Evolutionary conservation across 306 rosid genomes (phyloP), one percentile per base, ranked within the genome.

Genomic region (Castanea mollissima): DNA sequence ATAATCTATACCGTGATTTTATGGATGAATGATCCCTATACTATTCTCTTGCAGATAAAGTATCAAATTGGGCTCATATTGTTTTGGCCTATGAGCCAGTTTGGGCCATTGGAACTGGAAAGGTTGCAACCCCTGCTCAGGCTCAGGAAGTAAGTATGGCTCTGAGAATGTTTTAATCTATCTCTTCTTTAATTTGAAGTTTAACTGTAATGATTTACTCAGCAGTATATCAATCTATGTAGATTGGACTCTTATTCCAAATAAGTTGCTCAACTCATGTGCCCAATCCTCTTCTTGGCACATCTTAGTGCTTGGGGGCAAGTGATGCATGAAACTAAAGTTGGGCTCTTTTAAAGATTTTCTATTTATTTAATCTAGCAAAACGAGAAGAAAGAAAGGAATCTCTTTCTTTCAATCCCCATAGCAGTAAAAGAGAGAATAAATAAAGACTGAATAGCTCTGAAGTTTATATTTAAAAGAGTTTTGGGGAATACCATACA

Each of bases 81-180:
- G 86, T 83, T 44, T 83, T 80, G 83, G 87, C 90, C 35, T 83
- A 89, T 67, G 83, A 79, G 81, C 78, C 71, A 60, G 88, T 88
- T 69, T 85, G 91, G 91, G 88, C 91, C 9, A 87, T 87, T 60
- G 91, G 91, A 76, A 87, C 89, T 18, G 89, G 91, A 73, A 87
- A 87, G 83, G 91, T 87, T 80, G 91, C 91, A 27, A 80, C 68
- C 76, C 81, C 98, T 88, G 90, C 89, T 77, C 97, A 92, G 78
- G 98, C 97, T 51, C 97, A 92, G 84, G 94, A 92, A 88, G 98
- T 92, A 84, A 57, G 87, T 41, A 68, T 49, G 69, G 71, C 62
- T 78, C 23, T 68, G 41, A 68, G 72, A 64, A 9, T 68, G 27
- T n/a, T 68, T 34, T 27, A 2, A 1, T 65, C 27, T 70, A 41